Base-by-base conservation (phyloP, 345 rosid genomes). In the Populus tremula region DNA sequence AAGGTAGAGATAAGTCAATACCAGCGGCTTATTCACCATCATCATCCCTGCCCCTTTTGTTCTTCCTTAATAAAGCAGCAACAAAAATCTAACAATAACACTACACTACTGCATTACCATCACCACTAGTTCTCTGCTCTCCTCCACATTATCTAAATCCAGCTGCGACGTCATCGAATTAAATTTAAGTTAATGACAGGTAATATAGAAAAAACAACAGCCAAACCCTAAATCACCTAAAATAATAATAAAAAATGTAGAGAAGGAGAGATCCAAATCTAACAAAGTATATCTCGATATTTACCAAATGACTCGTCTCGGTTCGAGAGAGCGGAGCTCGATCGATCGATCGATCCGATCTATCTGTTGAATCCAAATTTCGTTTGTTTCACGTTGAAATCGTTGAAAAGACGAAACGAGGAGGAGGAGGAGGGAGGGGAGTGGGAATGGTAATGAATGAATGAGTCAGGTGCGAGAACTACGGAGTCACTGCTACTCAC, bases 1-100 rank as follows among this genome's bases (percentile, higher is more conserved):
- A 35, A 94, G 88, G 89, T 92, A 96, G 73, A 89, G 70, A 81
- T 96, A 96, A 23, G 99, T 96, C 75, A 96, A 73, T 10, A 96
- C 84, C 61, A 89, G 94, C 20, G 97, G 87, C 89, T 87, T 91
- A 88, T 84, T 92, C 73, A 93, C 87, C 86, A 93, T 89, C 82
- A 75, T 87, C 82, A 75, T 82, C 20, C 82, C 79, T 41, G 79
- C 81, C 83, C 71, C 8, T 54, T 54, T 21, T 21, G 84, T 77
- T 79, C 63, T 56, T 54, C 73, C 67, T 20, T 21, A 72, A 38
- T 53, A 67, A 61, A 75, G 65, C 41, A 64, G 35, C 76, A 69
- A 63, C 13, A 20, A 16, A 53, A 53, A 33, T 8, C 61, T n/a
- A 47, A 47, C 6, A 47, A 47, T 14, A 47, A 47, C 17, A 47